Percentiles rank a stretch among this genome's conserved stretches.
phyloP scores from a whole-genome alignment of 768 basidiomycete genomes.

The Naganishia onofrii region DNA sequence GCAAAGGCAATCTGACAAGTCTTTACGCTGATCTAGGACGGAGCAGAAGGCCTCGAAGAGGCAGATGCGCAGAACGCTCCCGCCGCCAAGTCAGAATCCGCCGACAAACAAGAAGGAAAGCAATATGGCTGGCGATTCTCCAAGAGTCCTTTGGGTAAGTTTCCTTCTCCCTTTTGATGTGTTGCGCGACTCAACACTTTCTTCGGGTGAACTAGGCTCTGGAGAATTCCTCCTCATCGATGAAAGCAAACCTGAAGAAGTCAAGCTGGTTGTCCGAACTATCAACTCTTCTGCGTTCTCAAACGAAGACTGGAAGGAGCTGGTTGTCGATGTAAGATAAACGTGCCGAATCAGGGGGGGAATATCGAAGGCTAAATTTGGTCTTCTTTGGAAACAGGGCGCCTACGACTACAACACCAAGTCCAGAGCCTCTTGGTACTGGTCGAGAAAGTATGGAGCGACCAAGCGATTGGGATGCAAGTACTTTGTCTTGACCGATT shows the following conservation, averaged over 20 bases:
- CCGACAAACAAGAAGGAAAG: neutral
- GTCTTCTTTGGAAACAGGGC: constrained; percentile 33
- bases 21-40: constrained; percentile 6
- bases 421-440: constrained; percentile 53
- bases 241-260: constrained; percentile 40
- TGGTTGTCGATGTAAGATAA: constrained; percentile 46
- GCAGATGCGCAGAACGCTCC: constrained; percentile 10
- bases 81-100: constrained; percentile 7
- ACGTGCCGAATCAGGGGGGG: too few relatives aligned
- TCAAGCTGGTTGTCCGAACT: constrained; percentile 49
- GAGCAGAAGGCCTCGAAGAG: constrained; percentile 20
- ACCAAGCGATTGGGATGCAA: constrained; percentile 44
- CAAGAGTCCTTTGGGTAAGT: constrained; percentile 50
- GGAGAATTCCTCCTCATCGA: constrained; percentile 49
- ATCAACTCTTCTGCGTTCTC: constrained; percentile 51
- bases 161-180: neutral
- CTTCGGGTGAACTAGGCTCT: constrained; percentile 40
- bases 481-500: constrained; percentile 52
- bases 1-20: neutral
- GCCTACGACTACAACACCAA: constrained; percentile 51
- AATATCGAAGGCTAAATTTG: neutral
- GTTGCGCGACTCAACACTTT: neutral
- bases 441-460: constrained; percentile 49
- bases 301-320: constrained; percentile 50
- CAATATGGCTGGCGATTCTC: constrained; percentile 46